Percentiles rank a stretch among this genome's conserved stretches.
phyloP scores from a whole-genome alignment of 2,329 filamentous ascomycete species.

The Kalaharituber pfeilii region DNA sequence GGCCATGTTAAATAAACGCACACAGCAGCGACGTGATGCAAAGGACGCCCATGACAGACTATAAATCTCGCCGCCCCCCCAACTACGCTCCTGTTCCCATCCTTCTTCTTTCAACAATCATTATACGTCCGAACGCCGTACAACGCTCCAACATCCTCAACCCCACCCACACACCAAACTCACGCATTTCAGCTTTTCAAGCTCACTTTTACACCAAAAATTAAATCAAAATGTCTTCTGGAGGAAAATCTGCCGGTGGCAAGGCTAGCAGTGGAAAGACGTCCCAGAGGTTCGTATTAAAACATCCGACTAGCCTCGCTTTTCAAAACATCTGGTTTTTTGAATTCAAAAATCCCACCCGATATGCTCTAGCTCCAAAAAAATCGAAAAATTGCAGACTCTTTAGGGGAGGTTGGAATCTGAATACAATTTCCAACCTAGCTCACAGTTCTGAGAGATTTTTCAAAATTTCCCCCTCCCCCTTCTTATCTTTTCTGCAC shows the following conservation, averaged over 20 bases:
- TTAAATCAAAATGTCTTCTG: slow-evolving; percentile 66
- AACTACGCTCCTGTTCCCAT: slow-evolving; percentile 17
- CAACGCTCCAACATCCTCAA: slow-evolving; percentile 4
- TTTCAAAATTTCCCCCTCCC: slow-evolving; percentile 13
- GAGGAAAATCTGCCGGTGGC: slow-evolving; percentile 75
- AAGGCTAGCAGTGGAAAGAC: slow-evolving; percentile 99
- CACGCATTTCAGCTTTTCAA: slow-evolving; percentile 27
- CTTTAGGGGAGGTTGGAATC: slow-evolving; percentile 4
- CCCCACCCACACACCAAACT: slow-evolving; percentile 23
- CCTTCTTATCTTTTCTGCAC: slow-evolving; percentile 6
- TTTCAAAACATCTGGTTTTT: neutral
- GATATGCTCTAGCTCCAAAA: too few species aligned
- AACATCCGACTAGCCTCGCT: slow-evolving; percentile 11
- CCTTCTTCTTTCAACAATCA: slow-evolving; percentile 19
- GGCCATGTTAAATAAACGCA: slow-evolving; percentile 11
- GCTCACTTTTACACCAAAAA: slow-evolving; percentile 26
- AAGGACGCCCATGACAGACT: slow-evolving; percentile 15
- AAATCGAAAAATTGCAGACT: too few species aligned
- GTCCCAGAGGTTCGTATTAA: slow-evolving; percentile 78
- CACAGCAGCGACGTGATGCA: slow-evolving; percentile 15
- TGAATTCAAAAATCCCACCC: neutral
- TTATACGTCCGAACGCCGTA: slow-evolving; percentile 11
- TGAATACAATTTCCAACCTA: too few species aligned
- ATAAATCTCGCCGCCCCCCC: slow-evolving; percentile 24
- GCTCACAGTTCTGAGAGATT: slow-evolving; percentile 2